Base-by-base conservation (phyloP, 176 grass and related monocot genomes). In the Paspalum notatum region DNA sequence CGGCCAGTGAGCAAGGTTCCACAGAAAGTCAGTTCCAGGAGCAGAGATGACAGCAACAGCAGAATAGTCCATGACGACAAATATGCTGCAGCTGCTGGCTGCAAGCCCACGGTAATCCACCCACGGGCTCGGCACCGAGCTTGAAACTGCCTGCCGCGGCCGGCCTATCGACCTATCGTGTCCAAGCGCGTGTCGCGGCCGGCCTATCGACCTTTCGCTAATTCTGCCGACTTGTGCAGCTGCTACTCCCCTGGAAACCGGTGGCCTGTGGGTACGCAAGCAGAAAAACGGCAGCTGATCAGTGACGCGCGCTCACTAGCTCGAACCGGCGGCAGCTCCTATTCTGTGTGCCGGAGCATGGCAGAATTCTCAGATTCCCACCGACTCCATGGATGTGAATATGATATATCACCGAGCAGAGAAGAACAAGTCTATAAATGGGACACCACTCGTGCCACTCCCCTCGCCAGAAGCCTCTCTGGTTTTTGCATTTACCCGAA, bases 301-400 rank as follows among this genome's bases (percentile, higher is more conserved):
- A 12, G 25, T 20, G 62, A 25, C 57, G 25, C 25, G 18, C 71
- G n/a, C 72, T 26, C 16, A 12, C 65, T 22, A 42, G 15, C 66
- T 39, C n/a, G 26, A 8, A 17, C 40, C 17, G 58, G 63, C 72
- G 13, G 13, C 54, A 45, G 45, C 62, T 76, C 18, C 82, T 24
- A 85, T 71, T 73, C 82, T 76, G 87, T 85, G 87, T 85, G 87
- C 86, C 46, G 12, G 12, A 39, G 44, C 51, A 84, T 45, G 75
- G 68, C 67, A 15, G 43, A 56, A 51, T 68, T 32, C 85, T 62
- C 72, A 12, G 57, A 38, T 64, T 77, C 42, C 17, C 67, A 46
- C 21, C 48, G 4, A 18, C 0, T 70, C 50, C 45, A 22, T 32
- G 61, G 65, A 26, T 5, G 1, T 7, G 40, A n/a, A n/a, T n/a